Evolutionary conservation across 2,329 filamentous ascomycete genomes (phyloP), one percentile per base, ranked within the genome.

Genomic region (Penicillium sp.): DNA sequence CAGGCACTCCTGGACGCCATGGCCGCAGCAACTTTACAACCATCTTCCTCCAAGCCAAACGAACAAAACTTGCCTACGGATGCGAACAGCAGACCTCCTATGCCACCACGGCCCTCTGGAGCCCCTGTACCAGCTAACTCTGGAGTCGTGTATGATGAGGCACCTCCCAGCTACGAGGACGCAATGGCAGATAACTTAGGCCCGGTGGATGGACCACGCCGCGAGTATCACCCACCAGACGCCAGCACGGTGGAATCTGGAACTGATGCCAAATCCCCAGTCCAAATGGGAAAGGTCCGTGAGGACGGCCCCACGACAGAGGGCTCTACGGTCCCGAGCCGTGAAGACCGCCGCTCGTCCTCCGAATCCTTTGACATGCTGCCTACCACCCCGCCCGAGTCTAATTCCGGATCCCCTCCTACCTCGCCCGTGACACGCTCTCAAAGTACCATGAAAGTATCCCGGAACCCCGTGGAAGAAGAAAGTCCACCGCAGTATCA

Each of bases 111-210:
- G 60, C 62, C 70, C 31, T 52, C 59, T n/a, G 56, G 46, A 29
- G 54, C 56, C 28, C 57, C 62, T 3, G 58, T 60, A 6, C 52
- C 66, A 15, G 50, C 54, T 27, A 59, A 59, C 48, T 51, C 57
- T 37, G 54, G 58, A 33, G 57, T 62, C 20, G 54, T 27, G 25
- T 66, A 66, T 56, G 85, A 89, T 28, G 89, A 93, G 48, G 88
- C 89, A n/a, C 91, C 92, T 15, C 91, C 91, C 6, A 95, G 89
- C 63, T 97, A 97, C 65, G 90, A 95, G 70, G 91, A 96, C 70
- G 90, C 89, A 10, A 85, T 96, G 72, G 90, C 89, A 6, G 85
- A 88, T 56, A 81, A 84, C 50, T 72, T 93, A 54, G 85, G 81
- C 31, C 88, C 89, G 1, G 81, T 89, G 48, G 81, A 89, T 65